A percentile compares a stretch with the other conserved stretches of the same genome.
phyloP scores from a whole-genome alignment of 257 asterid species.

The Przewalskia tangutica region DNA sequence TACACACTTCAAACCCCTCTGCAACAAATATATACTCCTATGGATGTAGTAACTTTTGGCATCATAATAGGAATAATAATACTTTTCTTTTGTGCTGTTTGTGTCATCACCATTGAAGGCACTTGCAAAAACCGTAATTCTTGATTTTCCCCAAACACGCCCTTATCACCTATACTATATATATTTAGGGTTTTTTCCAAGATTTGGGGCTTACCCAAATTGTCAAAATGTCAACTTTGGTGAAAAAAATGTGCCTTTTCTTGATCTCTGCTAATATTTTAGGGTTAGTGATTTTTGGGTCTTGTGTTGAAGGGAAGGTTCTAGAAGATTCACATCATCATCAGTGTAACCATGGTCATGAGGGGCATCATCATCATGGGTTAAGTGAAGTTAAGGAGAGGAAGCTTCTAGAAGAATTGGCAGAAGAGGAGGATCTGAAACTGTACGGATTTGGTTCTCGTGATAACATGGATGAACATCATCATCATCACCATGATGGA shows the following conservation, averaged over 20 bases:
- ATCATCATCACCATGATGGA: constrained; percentile 19
- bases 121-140: constrained; percentile 61
- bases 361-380: constrained; percentile 13
- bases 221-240: neutral
- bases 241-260: constrained; percentile 12
- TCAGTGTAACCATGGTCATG: constrained; percentile 53
- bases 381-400: constrained; percentile 15
- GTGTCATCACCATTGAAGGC: constrained; percentile 69
- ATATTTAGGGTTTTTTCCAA: neutral
- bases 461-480: constrained; percentile 5
- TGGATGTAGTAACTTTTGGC: constrained; percentile 84
- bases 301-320: constrained; percentile 6
- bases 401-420: constrained; percentile 77
- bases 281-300: neutral
- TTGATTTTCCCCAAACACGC: constrained; percentile 19
- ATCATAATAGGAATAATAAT: constrained; percentile 74
- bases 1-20: neutral
- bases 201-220: neutral
- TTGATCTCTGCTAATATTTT: neutral
- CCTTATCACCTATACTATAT: neutral
- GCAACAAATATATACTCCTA: neutral
- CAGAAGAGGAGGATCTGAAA: constrained; percentile 88
- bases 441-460: constrained; percentile 38
- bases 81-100: constrained; percentile 68
- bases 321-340: constrained; percentile 17